These are phyloP conservation scores for Hypoxylon sp. DNA, from an alignment of 2,329 filamentous ascomycete species.

Conservation along the genomic window DNA sequence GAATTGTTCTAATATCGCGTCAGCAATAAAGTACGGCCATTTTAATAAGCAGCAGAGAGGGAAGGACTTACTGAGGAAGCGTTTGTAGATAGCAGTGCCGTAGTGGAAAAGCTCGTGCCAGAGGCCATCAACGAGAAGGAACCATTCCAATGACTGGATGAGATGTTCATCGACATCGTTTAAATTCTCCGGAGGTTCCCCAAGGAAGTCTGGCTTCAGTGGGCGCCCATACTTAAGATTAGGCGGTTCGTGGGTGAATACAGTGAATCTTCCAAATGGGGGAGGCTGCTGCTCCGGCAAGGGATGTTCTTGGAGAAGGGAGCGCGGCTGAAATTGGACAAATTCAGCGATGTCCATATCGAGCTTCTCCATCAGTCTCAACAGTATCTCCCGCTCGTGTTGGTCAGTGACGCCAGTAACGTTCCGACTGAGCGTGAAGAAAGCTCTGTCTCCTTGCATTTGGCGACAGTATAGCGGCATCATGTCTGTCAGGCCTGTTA, in stretches of 20 bases:
- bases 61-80: constrained; percentile 81
- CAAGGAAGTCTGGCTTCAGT: constrained; percentile 80
- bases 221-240: constrained; percentile 72
- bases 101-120: constrained; percentile 79
- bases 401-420: constrained; percentile 79
- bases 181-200: constrained; percentile 68
- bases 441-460: constrained; percentile 74
- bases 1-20: constrained; percentile 59
- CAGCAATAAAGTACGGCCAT: constrained; percentile 9
- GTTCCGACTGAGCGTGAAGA: constrained; percentile 81
- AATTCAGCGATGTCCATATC: constrained; percentile 81
- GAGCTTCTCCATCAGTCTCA: constrained; percentile 82
- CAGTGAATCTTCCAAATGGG: constrained; percentile 64
- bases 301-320: constrained; percentile 67
- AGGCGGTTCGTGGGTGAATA: constrained; percentile 65
- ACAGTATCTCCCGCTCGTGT: constrained; percentile 75
- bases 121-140: constrained; percentile 79
- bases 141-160: constrained; percentile 88
- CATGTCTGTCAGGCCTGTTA: constrained; percentile 79
- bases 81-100: constrained; percentile 82
- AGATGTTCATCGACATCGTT: constrained; percentile 77
- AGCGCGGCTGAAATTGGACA: constrained; percentile 75
- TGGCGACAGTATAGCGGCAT: constrained; percentile 92
- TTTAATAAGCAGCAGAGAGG: neutral
- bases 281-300: constrained; percentile 56